A percentile compares a stretch with the other conserved stretches of the same genome.
Conservation (phyloP, 1,284 basidiomycete genomes). For the Stereum hirsutum region DNA sequence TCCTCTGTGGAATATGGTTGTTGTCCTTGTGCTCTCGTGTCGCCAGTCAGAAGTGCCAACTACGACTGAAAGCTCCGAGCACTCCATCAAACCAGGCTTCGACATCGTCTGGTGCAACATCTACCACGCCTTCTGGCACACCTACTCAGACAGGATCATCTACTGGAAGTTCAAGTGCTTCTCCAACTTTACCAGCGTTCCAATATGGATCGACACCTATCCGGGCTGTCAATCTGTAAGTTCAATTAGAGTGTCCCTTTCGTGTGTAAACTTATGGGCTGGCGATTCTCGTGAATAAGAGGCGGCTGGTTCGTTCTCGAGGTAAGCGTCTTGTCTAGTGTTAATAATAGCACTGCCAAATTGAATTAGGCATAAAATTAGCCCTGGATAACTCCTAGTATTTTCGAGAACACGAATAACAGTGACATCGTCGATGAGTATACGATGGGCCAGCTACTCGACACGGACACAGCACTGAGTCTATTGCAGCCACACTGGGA, state of each 20-base stretch:
- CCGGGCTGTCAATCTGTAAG: conserved; percentile 59
- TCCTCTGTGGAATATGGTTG: too few species aligned
- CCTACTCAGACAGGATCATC: too few species aligned
- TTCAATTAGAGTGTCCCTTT: conserved; percentile 9
- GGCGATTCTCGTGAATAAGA: conserved; percentile 22
- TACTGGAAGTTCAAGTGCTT: too few species aligned
- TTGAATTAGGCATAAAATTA: conserved; percentile 14
- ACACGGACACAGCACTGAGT: conserved; percentile 32
- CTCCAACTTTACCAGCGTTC: conserved; percentile 32
- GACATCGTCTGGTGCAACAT: too few species aligned
- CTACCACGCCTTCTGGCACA: too few species aligned
- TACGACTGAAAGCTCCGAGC: too few species aligned
- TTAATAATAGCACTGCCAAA: neutral
- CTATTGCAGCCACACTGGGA: conserved; percentile 58
- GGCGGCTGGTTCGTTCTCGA: conserved; percentile 63
- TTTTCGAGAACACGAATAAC: conserved; percentile 58
- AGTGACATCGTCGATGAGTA: conserved; percentile 59
- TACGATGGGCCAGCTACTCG: conserved; percentile 52
- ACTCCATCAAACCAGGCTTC: too few species aligned
- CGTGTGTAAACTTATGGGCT: neutral
- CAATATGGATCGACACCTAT: conserved; percentile 41
- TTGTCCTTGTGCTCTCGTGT: too few species aligned
- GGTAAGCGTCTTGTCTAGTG: conserved; percentile 21
- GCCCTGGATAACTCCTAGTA: conserved; percentile 71
- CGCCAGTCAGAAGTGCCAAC: too few species aligned